Conservation (phyloP, 2,329 filamentous ascomycete species). For the Exophiala viscosa region DNA sequence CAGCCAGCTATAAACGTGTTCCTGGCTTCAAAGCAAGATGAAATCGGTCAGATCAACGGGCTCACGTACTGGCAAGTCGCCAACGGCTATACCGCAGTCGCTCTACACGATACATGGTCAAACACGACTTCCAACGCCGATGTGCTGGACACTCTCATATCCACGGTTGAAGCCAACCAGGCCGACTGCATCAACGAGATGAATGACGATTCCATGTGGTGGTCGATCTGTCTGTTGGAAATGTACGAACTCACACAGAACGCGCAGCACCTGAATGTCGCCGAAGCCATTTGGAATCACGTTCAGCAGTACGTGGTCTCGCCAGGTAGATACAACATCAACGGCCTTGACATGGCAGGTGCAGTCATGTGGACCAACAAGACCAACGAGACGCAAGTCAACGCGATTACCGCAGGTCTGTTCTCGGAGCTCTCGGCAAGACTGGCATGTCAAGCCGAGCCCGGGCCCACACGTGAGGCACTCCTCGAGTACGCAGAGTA, state of each 20-base stretch:
- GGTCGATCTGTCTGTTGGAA: slow-evolving; percentile 19
- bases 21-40: slow-evolving; percentile 13
- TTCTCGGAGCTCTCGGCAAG: slow-evolving; percentile 22
- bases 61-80: slow-evolving; percentile 23
- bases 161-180: slow-evolving; percentile 11
- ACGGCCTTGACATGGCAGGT: slow-evolving; percentile 22
- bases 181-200: slow-evolving; percentile 20
- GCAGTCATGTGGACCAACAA: slow-evolving; percentile 22
- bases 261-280: slow-evolving; percentile 3
- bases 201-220: slow-evolving; percentile 26
- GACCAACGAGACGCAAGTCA: slow-evolving; percentile 18
- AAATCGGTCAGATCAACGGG: slow-evolving; percentile 16
- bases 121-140: slow-evolving; percentile 5
- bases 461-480: background rate
- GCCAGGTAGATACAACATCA: slow-evolving; percentile 6
- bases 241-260: slow-evolving; percentile 13
- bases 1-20: slow-evolving; percentile 21
- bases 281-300: slow-evolving; percentile 17
- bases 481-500: slow-evolving; percentile 7
- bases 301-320: slow-evolving; percentile 14
- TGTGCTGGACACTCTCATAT: slow-evolving; percentile 10
- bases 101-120: slow-evolving; percentile 23
- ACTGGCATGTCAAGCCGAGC: slow-evolving; percentile 1
- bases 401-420: slow-evolving; percentile 20
- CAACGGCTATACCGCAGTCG: slow-evolving; percentile 24